These are phyloP conservation scores for Solanum ossicruentum DNA, from an alignment of 257 asterid genomes.

Conservation along the genomic window DNA sequence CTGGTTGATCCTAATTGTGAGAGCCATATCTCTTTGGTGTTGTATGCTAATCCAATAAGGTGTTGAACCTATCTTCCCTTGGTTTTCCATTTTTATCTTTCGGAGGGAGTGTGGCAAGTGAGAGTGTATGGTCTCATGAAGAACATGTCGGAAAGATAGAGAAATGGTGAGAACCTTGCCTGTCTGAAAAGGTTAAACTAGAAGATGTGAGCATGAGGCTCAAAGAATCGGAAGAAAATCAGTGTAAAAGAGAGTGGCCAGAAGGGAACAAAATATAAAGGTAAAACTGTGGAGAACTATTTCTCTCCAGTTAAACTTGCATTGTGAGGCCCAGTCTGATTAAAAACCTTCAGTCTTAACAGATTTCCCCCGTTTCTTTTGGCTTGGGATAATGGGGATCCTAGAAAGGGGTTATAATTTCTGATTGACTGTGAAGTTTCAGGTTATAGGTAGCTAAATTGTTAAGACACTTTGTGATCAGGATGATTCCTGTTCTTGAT, in stretches of 20 bases:
- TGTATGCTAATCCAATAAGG: background rate
- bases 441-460: background rate
- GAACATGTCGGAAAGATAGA: background rate
- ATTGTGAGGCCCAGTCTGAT: background rate
- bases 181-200: background rate
- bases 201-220: background rate
- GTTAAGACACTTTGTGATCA: background rate
- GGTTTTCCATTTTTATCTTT: background rate
- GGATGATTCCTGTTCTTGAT: background rate
- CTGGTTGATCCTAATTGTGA: background rate
- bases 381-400: background rate
- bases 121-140: background rate
- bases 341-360: background rate
- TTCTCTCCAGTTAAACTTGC: background rate
- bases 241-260: background rate
- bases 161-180: background rate
- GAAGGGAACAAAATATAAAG: background rate
- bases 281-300: background rate
- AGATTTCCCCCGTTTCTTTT: background rate
- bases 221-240: background rate
- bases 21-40: background rate
- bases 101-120: background rate
- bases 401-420: background rate
- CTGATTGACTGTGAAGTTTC: background rate
- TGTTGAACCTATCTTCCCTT: background rate